phyloP scores from a whole-genome alignment of 2,329 filamentous ascomycete genomes.

The Hysterium pulicare region DNA sequence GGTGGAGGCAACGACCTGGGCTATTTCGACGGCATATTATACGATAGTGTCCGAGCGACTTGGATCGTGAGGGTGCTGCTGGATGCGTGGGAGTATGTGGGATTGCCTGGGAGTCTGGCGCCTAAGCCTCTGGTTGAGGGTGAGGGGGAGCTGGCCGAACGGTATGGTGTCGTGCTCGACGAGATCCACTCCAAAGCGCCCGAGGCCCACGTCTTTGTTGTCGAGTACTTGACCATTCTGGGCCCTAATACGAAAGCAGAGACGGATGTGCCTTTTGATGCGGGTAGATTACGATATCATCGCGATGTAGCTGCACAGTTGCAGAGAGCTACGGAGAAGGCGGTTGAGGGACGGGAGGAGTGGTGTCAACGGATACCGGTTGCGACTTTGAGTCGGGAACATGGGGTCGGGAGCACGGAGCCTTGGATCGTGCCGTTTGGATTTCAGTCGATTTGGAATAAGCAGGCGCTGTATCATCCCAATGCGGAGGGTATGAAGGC shows the following conservation, averaged over 20 bases:
- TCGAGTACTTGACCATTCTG: slow-evolving; percentile 7
- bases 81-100: neutral
- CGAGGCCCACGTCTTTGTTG: slow-evolving; percentile 3
- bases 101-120: neutral
- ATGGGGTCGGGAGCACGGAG: too few species aligned
- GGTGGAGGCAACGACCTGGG: neutral
- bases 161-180: neutral
- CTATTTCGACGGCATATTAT: neutral
- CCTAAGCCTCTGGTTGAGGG: neutral
- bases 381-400: neutral
- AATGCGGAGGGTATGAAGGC: too few species aligned
- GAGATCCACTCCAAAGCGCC: slow-evolving; percentile 1
- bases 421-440: neutral
- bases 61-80: neutral
- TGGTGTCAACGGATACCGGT: neutral
- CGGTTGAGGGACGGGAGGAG: neutral
- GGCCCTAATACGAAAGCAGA: neutral
- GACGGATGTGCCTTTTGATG: neutral
- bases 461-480: neutral
- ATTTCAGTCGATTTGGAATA: neutral
- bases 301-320: neutral
- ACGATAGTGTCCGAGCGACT: neutral
- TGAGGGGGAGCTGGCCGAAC: neutral
- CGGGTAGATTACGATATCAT: neutral
- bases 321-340: neutral